phyloP scores from a whole-genome alignment of 768 basidiomycete genomes.

The Phanerodontia chrysosporium region DNA sequence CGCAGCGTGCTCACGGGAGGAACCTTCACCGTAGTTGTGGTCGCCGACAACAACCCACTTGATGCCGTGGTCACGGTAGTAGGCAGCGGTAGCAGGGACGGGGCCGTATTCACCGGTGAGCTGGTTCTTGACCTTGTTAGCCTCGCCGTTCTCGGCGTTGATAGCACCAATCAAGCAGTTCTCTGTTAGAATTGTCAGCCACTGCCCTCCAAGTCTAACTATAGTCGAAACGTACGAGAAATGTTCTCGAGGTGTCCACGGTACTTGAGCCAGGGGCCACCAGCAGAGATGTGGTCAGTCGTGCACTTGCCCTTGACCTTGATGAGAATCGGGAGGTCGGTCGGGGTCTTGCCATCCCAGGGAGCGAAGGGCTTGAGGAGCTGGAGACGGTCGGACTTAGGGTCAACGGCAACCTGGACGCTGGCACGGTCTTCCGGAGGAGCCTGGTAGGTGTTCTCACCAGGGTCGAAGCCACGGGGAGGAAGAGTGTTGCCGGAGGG shows the following conservation, averaged over 20 bases:
- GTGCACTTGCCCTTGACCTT: slow-evolving; percentile 99
- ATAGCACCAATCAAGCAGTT: slow-evolving; percentile 98
- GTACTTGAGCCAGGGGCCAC: slow-evolving; percentile 99
- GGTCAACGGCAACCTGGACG: slow-evolving; percentile 83
- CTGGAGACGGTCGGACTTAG: slow-evolving; percentile 87
- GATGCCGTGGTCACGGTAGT: slow-evolving; percentile 85
- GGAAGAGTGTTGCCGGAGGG: slow-evolving; percentile 92
- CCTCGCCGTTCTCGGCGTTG: slow-evolving; percentile 91
- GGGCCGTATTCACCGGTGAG: slow-evolving; percentile 79
- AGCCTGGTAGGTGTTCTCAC: slow-evolving; percentile 94
- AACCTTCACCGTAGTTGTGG: slow-evolving; percentile 96
- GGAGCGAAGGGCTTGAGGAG: slow-evolving; percentile 83
- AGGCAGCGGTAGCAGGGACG: slow-evolving; percentile 81
- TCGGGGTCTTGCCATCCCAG: slow-evolving; percentile 92
- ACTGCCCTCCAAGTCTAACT: slow-evolving; percentile 8
- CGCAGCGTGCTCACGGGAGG: slow-evolving; percentile 96
- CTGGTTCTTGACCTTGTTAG: slow-evolving; percentile 94
- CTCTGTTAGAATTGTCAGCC: slow-evolving; percentile 40
- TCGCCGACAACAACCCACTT: slow-evolving; percentile 98
- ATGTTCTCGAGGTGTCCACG: slow-evolving; percentile 99
- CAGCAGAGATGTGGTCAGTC: slow-evolving; percentile 94
- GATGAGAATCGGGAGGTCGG: slow-evolving; percentile 89
- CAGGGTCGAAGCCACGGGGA: slow-evolving; percentile 92
- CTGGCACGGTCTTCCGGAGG: slow-evolving; percentile 82
- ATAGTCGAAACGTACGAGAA: slow-evolving; percentile 58